Conservation (phyloP, 305 asterid genomes). For the Salvia sclarea region DNA sequence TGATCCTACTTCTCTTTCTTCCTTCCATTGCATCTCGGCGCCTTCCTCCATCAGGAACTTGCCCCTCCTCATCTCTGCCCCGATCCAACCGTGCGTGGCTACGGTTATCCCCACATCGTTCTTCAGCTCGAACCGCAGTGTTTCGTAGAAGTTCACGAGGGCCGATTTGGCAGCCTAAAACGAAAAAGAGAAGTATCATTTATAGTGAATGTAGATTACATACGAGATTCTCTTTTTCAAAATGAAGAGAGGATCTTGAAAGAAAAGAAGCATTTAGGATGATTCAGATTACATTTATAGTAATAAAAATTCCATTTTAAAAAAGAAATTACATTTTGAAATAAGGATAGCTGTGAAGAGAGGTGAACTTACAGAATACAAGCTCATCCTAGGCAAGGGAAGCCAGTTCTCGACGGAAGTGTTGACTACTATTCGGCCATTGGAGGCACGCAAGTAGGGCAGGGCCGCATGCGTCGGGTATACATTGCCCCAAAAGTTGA, state of each 20-base stretch:
- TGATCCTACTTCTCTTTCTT: conserved; percentile 76
- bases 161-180: conserved; percentile 90
- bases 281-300: too few relatives aligned
- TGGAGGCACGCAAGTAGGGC: conserved; percentile 68
- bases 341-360: not conserved
- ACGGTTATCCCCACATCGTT: conserved; percentile 79
- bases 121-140: conserved; percentile 74
- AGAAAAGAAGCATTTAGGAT: too few relatives aligned
- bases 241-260: too few relatives aligned
- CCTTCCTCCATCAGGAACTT: conserved; percentile 90
- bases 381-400: conserved; percentile 96
- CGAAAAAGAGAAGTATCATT: not conserved
- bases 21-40: conserved; percentile 99
- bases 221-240: not conserved
- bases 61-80: conserved; percentile 75
- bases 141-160: conserved; percentile 78
- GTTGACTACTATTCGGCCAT: conserved; percentile 78
- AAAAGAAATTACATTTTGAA: not conserved
- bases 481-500: conserved; percentile 95
- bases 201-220: not conserved
- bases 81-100: conserved; percentile 93
- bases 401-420: conserved; percentile 93
- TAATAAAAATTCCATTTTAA: not conserved
- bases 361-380: conserved; percentile 65
- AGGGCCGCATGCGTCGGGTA: conserved; percentile 90